Evolutionary conservation across 2,329 filamentous ascomycete species (phyloP).

Genomic region (Cladosporium sp.): DNA sequence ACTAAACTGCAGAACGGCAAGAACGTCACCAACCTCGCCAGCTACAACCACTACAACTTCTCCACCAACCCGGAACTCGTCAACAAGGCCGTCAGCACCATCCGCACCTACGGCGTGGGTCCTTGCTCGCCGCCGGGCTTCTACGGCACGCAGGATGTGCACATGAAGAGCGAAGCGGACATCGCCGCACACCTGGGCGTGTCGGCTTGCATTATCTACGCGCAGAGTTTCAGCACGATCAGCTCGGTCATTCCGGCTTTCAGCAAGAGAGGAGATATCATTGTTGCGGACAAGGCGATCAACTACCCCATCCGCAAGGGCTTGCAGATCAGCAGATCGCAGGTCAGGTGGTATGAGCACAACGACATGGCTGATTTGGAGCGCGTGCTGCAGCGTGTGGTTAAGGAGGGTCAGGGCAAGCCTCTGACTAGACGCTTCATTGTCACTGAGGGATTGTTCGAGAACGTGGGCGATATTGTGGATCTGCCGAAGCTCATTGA

Average conservation of each 20-base stretch:
- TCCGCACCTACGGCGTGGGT: constrained; percentile 93
- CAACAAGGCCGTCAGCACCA: constrained; percentile 89
- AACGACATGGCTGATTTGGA: constrained; percentile 95
- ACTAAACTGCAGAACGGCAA: constrained; percentile 74
- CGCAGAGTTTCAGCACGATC: constrained; percentile 93
- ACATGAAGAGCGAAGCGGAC: constrained; percentile 94
- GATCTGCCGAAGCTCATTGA: constrained; percentile 89
- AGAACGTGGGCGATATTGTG: constrained; percentile 81
- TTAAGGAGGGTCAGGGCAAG: constrained; percentile 84
- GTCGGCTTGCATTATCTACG: constrained; percentile 88
- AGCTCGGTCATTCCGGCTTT: constrained; percentile 97
- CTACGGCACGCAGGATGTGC: constrained; percentile 97
- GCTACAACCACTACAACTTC: constrained; percentile 98
- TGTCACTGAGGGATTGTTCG: constrained; percentile 92
- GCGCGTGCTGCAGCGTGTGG: constrained; percentile 77
- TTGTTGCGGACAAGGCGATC: constrained; percentile 89
- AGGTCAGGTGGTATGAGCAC: constrained; percentile 90
- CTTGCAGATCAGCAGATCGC: constrained; percentile 87
- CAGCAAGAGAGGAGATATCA: constrained; percentile 94
- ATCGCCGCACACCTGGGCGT: constrained; percentile 88
- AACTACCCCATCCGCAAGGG: constrained; percentile 95
- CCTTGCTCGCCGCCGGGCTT: constrained; percentile 96
- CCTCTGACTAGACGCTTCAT: constrained; percentile 91
- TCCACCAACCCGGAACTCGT: constrained; percentile 89
- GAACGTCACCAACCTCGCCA: constrained; percentile 89